These are phyloP conservation scores for Yarrowia sp. DNA, from an alignment of 805 yeast species.

Conservation along the genomic window DNA sequence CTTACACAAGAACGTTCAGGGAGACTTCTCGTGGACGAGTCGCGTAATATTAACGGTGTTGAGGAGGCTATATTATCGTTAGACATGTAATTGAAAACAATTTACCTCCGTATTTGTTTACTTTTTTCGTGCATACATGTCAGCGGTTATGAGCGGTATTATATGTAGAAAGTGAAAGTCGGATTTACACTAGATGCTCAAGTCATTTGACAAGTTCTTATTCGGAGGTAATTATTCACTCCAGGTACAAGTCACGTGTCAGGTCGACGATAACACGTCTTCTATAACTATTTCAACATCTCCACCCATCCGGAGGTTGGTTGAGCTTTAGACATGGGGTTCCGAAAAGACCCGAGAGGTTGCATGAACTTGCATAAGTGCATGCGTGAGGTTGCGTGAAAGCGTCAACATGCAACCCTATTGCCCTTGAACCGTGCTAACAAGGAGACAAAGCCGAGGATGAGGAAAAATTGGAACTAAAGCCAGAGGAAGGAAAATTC, in stretches of 20 bases:
- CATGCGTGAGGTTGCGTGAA: constrained; percentile 10
- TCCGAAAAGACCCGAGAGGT: constrained; percentile 20
- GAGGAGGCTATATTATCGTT: not conserved
- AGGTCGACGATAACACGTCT: not conserved
- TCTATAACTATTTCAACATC: not conserved
- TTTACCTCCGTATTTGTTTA: not conserved
- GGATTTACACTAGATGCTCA: not conserved
- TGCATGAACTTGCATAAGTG: constrained; percentile 5
- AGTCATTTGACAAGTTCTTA: not conserved
- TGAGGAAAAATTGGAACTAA: not conserved
- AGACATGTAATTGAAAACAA: not conserved
- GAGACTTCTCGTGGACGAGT: not conserved
- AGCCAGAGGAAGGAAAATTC: not conserved
- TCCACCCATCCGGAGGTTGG: not conserved
- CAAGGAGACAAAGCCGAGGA: constrained; percentile 21
- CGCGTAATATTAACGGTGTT: not conserved
- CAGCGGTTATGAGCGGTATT: constrained; percentile 19
- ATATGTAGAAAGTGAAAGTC: not conserved
- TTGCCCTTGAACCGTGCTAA: constrained; percentile 21
- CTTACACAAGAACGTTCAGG: not conserved
- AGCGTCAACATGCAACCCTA: constrained; percentile 24
- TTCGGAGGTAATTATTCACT: not conserved
- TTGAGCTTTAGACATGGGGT: constrained; percentile 11
- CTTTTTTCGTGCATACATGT: constrained; percentile 13
- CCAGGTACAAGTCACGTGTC: not conserved